Percentiles rank a stretch among this genome's conserved stretches.
Evolutionary conservation across 179 eudicot genomes (phyloP).

Genomic region (Silene noctiflora): DNA sequence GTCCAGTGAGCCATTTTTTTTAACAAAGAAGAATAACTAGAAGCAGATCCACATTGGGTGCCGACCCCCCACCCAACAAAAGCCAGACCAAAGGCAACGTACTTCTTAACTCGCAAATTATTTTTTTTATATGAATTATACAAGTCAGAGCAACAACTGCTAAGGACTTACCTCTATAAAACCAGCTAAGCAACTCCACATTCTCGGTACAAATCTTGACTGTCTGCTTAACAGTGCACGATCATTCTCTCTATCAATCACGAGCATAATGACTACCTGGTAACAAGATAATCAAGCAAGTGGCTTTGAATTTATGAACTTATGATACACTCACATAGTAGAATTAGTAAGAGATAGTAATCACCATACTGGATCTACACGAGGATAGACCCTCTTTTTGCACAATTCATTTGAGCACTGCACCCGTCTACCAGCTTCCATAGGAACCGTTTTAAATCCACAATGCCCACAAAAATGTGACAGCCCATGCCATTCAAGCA

Average conservation of each 20-base stretch:
- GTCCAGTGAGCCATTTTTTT: no score
- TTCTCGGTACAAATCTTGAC: slow-evolving; percentile 89
- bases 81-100: background rate
- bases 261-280: slow-evolving; percentile 96
- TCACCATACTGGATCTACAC: slow-evolving; percentile 84
- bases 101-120: no score
- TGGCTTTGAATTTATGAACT: background rate
- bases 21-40: no score
- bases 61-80: background rate
- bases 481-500: slow-evolving; percentile 76
- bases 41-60: no score
- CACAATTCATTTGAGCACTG: slow-evolving; percentile 73
- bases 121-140: no score
- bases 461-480: slow-evolving; percentile 84
- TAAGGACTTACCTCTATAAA: slow-evolving; percentile 66
- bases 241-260: slow-evolving; percentile 89
- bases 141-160: background rate
- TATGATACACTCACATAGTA: slow-evolving; percentile 1
- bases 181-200: slow-evolving; percentile 99
- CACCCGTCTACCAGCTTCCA: slow-evolving; percentile 89
- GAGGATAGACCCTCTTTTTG: slow-evolving; percentile 84
- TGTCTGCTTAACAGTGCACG: slow-evolving; percentile 80
- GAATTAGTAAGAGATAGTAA: slow-evolving; percentile 12
- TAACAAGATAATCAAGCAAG: slow-evolving; percentile 6
- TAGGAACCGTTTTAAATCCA: slow-evolving; percentile 63